Conservation (phyloP, 2,329 filamentous ascomycete species). For the Myriangium duriaei region DNA sequence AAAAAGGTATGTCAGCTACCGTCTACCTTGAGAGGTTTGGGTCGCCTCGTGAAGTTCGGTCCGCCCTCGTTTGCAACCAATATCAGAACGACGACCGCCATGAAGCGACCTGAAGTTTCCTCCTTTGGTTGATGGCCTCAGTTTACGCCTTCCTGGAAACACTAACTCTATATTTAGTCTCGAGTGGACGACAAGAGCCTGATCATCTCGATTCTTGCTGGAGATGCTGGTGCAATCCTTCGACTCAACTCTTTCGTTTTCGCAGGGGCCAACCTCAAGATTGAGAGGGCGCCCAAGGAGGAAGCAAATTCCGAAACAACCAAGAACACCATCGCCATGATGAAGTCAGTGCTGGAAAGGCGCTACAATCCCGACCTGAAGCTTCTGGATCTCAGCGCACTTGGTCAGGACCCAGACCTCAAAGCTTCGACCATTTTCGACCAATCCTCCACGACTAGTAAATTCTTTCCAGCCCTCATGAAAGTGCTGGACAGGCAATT, state of each 20-base stretch:
- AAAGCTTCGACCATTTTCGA: constrained; percentile 64
- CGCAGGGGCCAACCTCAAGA: constrained; percentile 26
- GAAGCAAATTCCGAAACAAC: constrained; percentile 12
- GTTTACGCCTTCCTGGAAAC: constrained; percentile 3
- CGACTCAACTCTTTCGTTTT: constrained; percentile 30
- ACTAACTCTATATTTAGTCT: constrained; percentile 21
- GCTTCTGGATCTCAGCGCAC: constrained; percentile 68
- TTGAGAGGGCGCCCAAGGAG: constrained; percentile 20
- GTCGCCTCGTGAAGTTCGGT: constrained; percentile 15
- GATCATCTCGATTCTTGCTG: constrained; percentile 25
- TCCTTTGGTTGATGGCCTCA: constrained; percentile 11
- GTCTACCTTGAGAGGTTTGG: constrained; percentile 10
- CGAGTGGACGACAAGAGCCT: constrained; percentile 25
- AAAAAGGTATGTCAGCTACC: constrained; percentile 23
- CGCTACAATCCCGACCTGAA: constrained; percentile 63
- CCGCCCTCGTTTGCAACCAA: constrained; percentile 19
- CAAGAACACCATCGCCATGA: constrained; percentile 45
- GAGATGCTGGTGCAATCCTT: constrained; percentile 24
- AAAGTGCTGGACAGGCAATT: constrained; percentile 69
- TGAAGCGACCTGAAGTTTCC: constrained; percentile 10
- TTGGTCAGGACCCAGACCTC: constrained; percentile 61
- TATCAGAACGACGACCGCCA: constrained; percentile 21
- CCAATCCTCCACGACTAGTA: constrained; percentile 57
- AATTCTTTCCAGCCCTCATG: constrained; percentile 89
- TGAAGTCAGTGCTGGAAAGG: constrained; percentile 57